Conservation (phyloP, 73 alveolate species). For the Halteria grandinella region DNA sequence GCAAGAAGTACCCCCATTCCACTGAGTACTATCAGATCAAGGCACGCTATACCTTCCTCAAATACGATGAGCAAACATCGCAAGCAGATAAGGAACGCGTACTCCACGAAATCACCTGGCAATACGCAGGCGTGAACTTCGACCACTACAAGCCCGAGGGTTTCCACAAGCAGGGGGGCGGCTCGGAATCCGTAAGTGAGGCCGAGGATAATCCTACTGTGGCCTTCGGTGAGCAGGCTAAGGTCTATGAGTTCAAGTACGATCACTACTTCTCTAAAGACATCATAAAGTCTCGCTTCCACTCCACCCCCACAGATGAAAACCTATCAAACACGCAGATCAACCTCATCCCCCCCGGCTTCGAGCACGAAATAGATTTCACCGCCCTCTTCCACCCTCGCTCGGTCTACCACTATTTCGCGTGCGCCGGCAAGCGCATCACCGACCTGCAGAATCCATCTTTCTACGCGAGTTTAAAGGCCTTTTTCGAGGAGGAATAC, state of each 20-base stretch:
- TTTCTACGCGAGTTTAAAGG: constrained; percentile 2
- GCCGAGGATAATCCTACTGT: constrained; percentile 1
- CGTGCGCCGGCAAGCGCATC: neutral
- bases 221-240: neutral
- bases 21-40: constrained; percentile 12
- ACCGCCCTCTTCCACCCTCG: neutral
- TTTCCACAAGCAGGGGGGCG: neutral
- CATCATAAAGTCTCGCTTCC: neutral
- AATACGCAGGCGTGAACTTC: neutral
- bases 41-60: constrained; percentile 1
- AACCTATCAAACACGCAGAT: neutral
- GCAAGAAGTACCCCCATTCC: constrained; percentile 7
- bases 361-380: constrained; percentile 25
- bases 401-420: constrained; percentile 5
- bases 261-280: constrained; percentile 26
- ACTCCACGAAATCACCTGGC: neutral
- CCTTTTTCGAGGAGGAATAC: neutral
- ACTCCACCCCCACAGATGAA: neutral
- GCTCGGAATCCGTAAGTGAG: neutral
- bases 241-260: constrained; percentile 4
- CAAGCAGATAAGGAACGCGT: neutral
- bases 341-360: constrained; percentile 8
- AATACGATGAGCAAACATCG: constrained; percentile 38
- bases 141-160: constrained; percentile 36
- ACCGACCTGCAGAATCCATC: constrained; percentile 32